These are phyloP conservation scores for Wickerhamomyces hampshirensis DNA, from an alignment of 805 yeast genomes.

Conservation along the genomic window DNA sequence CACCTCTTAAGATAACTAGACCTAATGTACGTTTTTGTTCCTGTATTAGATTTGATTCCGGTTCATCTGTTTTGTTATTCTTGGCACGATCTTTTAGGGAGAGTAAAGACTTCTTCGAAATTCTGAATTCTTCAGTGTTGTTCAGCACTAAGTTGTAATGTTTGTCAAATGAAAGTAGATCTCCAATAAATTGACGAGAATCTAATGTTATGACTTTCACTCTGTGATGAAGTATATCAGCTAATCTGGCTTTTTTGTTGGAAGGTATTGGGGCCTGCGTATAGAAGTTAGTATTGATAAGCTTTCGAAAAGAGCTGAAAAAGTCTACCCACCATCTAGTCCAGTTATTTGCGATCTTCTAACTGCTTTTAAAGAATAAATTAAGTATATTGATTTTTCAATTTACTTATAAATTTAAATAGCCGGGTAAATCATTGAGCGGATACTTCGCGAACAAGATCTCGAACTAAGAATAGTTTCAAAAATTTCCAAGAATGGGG, in stretches of 20 bases:
- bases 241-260: slow-evolving; percentile 3
- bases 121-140: slow-evolving; percentile 79
- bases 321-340: not conserved
- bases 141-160: slow-evolving; percentile 82
- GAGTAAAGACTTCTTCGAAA: slow-evolving; percentile 52
- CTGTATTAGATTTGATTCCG: slow-evolving; percentile 33
- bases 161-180: slow-evolving; percentile 81
- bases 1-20: slow-evolving; percentile 81
- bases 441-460: too few species aligned
- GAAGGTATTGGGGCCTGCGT: not conserved
- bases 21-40: slow-evolving; percentile 79
- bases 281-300: not conserved
- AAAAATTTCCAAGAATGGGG: too few species aligned
- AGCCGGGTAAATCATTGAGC: too few species aligned
- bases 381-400: too few species aligned
- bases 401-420: too few species aligned
- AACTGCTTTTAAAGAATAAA: too few species aligned
- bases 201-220: slow-evolving; percentile 74
- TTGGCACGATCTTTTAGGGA: slow-evolving; percentile 32
- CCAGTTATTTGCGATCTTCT: too few species aligned
- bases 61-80: slow-evolving; percentile 26
- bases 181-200: slow-evolving; percentile 73
- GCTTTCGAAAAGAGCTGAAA: not conserved
- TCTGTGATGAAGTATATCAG: slow-evolving; percentile 70
- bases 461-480: too few species aligned